Conservation (phyloP, 2,329 filamentous ascomycete genomes). For the Diplodia corticola region DNA sequence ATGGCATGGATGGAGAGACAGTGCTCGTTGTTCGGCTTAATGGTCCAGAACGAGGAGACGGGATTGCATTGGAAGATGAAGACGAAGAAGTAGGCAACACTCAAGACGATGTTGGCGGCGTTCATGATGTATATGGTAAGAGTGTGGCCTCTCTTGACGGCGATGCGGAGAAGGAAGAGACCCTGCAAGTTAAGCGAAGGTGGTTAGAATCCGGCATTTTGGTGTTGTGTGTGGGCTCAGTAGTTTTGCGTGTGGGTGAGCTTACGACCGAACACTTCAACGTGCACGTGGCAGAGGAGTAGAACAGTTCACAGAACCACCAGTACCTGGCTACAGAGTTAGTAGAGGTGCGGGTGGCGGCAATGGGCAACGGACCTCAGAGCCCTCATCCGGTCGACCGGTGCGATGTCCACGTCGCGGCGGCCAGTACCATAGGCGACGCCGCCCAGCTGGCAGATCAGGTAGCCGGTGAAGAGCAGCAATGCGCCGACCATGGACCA, state of each 20-base stretch:
- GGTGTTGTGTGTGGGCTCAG: background rate
- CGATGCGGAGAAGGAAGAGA: conserved; percentile 56
- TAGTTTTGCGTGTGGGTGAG: background rate
- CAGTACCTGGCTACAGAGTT: conserved; percentile 40
- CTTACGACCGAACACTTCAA: conserved; percentile 53
- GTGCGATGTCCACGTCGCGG: conserved; percentile 38
- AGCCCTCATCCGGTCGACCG: conserved; percentile 31
- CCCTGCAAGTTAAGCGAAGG: conserved; percentile 15
- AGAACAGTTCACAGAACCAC: conserved; percentile 59
- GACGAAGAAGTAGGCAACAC: conserved; percentile 53
- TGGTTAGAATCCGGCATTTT: background rate
- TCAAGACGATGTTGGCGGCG: conserved; percentile 45
- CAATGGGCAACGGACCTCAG: conserved; percentile 28
- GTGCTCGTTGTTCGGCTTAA: conserved; percentile 39
- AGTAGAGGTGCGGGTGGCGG: conserved; percentile 22
- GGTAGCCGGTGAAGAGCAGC: conserved; percentile 43
- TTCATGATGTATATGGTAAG: conserved; percentile 50
- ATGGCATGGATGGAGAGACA: conserved; percentile 50
- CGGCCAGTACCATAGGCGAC: conserved; percentile 43
- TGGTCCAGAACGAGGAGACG: conserved; percentile 53
- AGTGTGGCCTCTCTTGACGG: conserved; percentile 47
- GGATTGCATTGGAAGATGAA: conserved; percentile 56
- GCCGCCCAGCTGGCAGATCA: conserved; percentile 43
- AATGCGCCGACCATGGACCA: conserved; percentile 43
- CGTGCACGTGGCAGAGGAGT: conserved; percentile 50